These are phyloP conservation scores for Candida stauntonica DNA, from an alignment of 805 yeast species.

Conservation along the genomic window DNA sequence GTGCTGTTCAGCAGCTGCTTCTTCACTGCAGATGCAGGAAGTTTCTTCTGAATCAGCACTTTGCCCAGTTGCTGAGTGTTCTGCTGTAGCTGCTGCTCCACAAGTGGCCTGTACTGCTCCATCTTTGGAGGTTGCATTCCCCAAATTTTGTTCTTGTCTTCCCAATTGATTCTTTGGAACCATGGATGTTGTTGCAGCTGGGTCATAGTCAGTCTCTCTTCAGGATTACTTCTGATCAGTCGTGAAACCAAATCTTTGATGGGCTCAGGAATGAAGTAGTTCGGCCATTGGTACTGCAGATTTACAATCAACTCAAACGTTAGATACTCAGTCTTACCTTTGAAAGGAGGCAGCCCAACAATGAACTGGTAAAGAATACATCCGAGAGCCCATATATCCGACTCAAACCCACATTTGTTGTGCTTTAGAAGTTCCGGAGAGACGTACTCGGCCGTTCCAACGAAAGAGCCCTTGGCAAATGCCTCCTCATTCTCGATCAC, in stretches of 20 bases:
- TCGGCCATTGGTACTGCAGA: slow-evolving; percentile 68
- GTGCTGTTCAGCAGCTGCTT: slow-evolving; percentile 24
- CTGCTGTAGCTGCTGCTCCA: slow-evolving; percentile 26
- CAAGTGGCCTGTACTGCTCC: slow-evolving; percentile 53
- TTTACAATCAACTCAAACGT: slow-evolving; percentile 82
- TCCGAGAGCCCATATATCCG: slow-evolving; percentile 98
- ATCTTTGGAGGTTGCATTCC: slow-evolving; percentile 58
- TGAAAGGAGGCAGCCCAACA: slow-evolving; percentile 86
- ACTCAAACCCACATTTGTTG: slow-evolving; percentile 78
- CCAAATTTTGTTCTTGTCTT: slow-evolving; percentile 66
- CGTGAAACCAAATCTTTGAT: slow-evolving; percentile 64
- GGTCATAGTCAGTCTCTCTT: slow-evolving; percentile 52
- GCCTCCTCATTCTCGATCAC: slow-evolving; percentile 30
- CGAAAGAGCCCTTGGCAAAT: slow-evolving; percentile 58
- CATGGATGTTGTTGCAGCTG: slow-evolving; percentile 66
- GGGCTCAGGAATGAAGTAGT: slow-evolving; percentile 54
- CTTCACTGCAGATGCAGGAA: slow-evolving; percentile 23
- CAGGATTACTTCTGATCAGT: slow-evolving; percentile 69
- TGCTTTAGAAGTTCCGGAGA: slow-evolving; percentile 87
- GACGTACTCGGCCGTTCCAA: slow-evolving; percentile 96
- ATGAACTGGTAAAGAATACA: slow-evolving; percentile 93
- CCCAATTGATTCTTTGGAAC: slow-evolving; percentile 66
- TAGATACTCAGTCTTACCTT: slow-evolving; percentile 74
- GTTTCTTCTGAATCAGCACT: slow-evolving; percentile 16
- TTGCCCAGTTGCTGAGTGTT: slow-evolving; percentile 15